Percentiles rank a stretch among this genome's conserved stretches.
Evolutionary conservation across 345 rosid genomes (phyloP).

Genomic region (Lepidium sativum): DNA sequence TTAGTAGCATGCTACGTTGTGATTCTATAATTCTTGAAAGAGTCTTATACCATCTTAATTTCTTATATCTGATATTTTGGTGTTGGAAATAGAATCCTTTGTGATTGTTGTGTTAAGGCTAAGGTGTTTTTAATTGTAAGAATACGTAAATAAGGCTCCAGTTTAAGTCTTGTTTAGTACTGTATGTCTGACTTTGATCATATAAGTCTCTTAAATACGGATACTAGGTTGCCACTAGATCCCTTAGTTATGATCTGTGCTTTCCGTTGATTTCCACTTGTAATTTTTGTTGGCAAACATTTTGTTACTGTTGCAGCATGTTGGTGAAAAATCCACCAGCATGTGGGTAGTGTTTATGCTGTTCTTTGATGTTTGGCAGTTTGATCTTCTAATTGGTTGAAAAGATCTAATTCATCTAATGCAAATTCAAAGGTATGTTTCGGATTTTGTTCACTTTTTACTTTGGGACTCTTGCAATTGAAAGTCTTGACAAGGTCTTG

Average conservation of each 20-base stretch:
- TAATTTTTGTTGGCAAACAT: background rate
- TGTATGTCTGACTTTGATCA: background rate
- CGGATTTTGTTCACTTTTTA: background rate
- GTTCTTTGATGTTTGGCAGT: background rate
- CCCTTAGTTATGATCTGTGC: background rate
- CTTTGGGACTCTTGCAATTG: background rate
- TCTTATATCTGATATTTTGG: background rate
- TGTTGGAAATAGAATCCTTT: background rate
- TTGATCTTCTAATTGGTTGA: background rate
- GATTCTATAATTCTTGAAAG: background rate
- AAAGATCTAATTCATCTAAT: background rate
- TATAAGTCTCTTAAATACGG: background rate
- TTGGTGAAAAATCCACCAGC: background rate
- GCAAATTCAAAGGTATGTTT: background rate
- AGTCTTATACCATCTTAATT: background rate
- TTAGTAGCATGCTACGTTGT: background rate
- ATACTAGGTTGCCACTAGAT: background rate
- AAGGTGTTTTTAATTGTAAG: background rate
- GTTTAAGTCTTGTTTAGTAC: background rate
- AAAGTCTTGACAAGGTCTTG: background rate
- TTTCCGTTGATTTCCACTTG: background rate
- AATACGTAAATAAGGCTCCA: background rate
- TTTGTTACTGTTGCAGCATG: background rate
- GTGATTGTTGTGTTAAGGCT: background rate
- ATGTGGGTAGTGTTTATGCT: background rate